Evolutionary conservation across 1,284 basidiomycete genomes (phyloP), one percentile per base, ranked within the genome.

Genomic region (Lentinula novae-zelandiae): DNA sequence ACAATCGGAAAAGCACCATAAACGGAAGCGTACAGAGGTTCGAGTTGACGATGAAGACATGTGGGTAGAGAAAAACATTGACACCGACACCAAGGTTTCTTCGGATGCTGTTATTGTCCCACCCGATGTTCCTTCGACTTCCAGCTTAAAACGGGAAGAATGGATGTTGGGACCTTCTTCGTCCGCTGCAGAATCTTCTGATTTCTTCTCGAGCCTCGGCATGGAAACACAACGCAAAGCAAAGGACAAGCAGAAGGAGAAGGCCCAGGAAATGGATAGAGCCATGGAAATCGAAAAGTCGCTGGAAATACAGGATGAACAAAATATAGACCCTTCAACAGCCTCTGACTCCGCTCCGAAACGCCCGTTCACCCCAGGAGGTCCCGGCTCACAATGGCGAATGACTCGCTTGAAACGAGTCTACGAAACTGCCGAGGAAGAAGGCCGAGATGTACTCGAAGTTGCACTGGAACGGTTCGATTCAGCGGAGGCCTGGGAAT

Each of bases 401-500:
- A 98, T 98, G 96, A 95, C 94, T 89, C 95, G 96, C 71, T 84
- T 99, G 1, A 86, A 89, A 40, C 82, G 93, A 12, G 89, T 95
- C 1, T 95, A 92, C 71, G 96, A 98, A 72, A 84, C 91, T 3
- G 94, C 92, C 0, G 88, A 95, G 64, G 94, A 96, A 69, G 93
- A 96, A 67, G 83, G 84, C 2, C 77, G 83, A 20, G 68, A 86
- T 0, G 72, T 96, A 1, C 90, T 95, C 69, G 87, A 95, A 58
- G 85, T 98, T 22, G 96, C 92, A 0, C 67, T 94, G 31, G 96
- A 98, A 64, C 84, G 95, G 6, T 97, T 96, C 69, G 93, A 91
- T 15, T 86, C 86, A 0, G 71, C 96, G 50, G 86, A 91, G 49
- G 91, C 90, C 3, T 99, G 95, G 69, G 84, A 94, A 63, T 93